Conservation (phyloP, 768 basidiomycete genomes). For the Suillus clintonianus region DNA sequence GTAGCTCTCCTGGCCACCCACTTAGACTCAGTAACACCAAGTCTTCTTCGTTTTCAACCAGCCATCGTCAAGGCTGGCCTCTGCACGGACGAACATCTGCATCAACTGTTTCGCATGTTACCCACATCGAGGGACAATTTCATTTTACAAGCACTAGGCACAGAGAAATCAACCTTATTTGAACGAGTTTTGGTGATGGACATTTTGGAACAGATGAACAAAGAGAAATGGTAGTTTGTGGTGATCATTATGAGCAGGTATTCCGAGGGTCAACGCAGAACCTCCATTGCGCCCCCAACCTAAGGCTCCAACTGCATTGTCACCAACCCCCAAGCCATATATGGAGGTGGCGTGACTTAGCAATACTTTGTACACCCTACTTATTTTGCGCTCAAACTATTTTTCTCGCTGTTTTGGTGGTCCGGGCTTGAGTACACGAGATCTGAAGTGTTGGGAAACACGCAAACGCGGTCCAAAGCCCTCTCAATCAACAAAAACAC, state of each 20-base stretch:
- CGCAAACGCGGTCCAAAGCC: too few species aligned
- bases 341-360: too few species aligned
- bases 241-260: not conserved
- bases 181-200: not conserved
- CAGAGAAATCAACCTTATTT: not conserved
- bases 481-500: too few species aligned
- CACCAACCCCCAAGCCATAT: too few species aligned
- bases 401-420: too few species aligned
- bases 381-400: too few species aligned
- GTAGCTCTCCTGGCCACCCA: not conserved
- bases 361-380: too few species aligned
- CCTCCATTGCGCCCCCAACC: constrained; percentile 30
- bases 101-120: not conserved
- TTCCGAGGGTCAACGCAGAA: constrained; percentile 29
- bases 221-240: not conserved
- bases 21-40: constrained; percentile 1
- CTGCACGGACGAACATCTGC: not conserved
- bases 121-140: not conserved
- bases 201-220: not conserved
- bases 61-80: not conserved
- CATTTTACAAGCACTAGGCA: not conserved
- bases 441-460: too few species aligned
- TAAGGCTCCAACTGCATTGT: too few species aligned
- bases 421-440: too few species aligned
- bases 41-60: not conserved